Conservation (phyloP, 2,329 filamentous ascomycete species). For the Mollisiaceae sp. region DNA sequence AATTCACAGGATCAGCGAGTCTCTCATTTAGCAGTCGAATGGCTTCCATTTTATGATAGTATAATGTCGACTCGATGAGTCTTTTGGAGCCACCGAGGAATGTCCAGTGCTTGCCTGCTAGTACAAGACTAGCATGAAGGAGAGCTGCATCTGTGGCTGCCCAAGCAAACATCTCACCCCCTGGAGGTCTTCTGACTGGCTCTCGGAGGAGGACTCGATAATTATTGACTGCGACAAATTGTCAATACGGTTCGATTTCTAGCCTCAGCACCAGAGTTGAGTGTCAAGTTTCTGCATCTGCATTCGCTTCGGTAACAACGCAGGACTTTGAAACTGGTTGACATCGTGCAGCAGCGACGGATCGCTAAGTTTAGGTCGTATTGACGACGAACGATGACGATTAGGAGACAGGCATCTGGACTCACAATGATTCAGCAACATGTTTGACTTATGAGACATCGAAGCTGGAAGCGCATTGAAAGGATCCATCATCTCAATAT, state of each 20-base stretch:
- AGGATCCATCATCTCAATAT: constrained; percentile 14
- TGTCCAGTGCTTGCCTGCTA: constrained; percentile 18
- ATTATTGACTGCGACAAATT: constrained; percentile 15
- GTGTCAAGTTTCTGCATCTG: neutral
- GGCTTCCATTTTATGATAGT: constrained; percentile 22
- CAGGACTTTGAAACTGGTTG: neutral
- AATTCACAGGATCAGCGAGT: constrained; percentile 6
- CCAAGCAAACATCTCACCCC: constrained; percentile 6
- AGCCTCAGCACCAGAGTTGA: neutral
- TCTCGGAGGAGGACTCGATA: constrained; percentile 17
- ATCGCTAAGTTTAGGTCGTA: neutral
- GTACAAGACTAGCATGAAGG: constrained; percentile 17
- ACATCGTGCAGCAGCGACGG: neutral
- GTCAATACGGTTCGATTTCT: neutral
- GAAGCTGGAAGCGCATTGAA: constrained; percentile 15
- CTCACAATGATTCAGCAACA: constrained; percentile 18
- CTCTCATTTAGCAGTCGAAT: constrained; percentile 25
- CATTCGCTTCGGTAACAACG: too few relatives aligned
- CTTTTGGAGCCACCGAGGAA: constrained; percentile 7
- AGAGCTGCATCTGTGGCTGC: constrained; percentile 17
- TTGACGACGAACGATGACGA: neutral
- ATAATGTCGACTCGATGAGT: constrained; percentile 12
- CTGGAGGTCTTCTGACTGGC: neutral
- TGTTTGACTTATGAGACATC: constrained; percentile 3
- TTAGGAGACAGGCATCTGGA: neutral